Evolutionary conservation across 164 flowering plant species (phyloP), one percentile per base, ranked within the genome.

Genomic region (Stephania yunnanensis): DNA sequence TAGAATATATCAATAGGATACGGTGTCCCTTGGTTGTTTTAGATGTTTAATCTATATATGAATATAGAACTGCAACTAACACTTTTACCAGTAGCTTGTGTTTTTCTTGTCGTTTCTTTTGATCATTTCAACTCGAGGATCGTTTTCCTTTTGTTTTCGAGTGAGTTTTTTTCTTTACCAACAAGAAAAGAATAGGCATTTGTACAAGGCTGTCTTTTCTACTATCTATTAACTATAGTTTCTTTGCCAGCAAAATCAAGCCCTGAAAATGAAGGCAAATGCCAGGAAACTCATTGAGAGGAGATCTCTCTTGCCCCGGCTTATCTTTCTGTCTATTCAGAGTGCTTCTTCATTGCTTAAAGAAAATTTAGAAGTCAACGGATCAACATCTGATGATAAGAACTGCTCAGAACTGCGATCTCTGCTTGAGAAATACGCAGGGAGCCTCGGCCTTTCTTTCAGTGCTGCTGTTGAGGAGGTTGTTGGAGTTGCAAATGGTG

Each of bases 301-400:
- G 81, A 90, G 90, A 83, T 87, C 97, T 45, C 86, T 91, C 78
- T 81, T 95, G 77, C 99, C 99, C 31, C 87, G 97, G 71, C 66
- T 92, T 85, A 81, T 95, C 71, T 83, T 86, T 82, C 78, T 93
- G 64, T 87, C 96, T 48, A 83, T 93, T 44, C 86, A 85, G 77
- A 84, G 84, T 86, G 89, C 92, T 76, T 85, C 93, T 63, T 75
- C 83, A 68, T 82, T 86, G 61, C 61, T 87, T 13, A 89, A 87
- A 84, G 92, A 87, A 75, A 84, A 70, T 52, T 17, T 81, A 70
- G 92, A 84, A 72, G 83, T 80, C 61, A 93, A 89, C 81, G 96
- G 92, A 19, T 83, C 95, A 53, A 9, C 69, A 22, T 67, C 77
- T 84, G 85, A 82, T 69, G 77, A 83, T 25, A 84, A 87, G 53